A percentile compares a stretch with the other conserved stretches of the same genome.
phyloP scores from a whole-genome alignment of 345 rosid species.

The Syzygium oleosum region DNA sequence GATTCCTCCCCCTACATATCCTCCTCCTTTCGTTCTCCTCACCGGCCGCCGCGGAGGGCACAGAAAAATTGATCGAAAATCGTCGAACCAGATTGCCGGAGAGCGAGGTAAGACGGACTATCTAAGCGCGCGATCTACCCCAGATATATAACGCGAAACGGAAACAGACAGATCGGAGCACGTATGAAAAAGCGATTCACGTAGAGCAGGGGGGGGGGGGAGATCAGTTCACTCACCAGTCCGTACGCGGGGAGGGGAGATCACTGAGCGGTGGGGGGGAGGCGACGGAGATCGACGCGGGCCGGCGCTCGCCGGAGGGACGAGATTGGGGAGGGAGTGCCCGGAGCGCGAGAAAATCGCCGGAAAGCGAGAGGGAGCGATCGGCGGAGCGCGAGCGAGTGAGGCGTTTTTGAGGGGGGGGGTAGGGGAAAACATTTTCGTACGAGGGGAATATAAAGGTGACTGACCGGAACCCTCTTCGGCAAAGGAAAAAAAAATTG shows the following conservation, averaged over 20 bases:
- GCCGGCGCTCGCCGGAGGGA: not conserved
- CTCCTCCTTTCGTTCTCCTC: not conserved
- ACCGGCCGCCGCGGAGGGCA: not conserved
- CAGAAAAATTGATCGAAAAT: not conserved
- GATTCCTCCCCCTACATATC: not conserved
- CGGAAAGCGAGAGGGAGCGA: not conserved
- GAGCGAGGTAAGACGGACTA: not conserved
- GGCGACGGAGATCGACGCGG: not conserved
- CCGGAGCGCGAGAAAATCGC: not conserved
- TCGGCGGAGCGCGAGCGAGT: not conserved
- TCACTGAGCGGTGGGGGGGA: not conserved
- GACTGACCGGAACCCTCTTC: not conserved
- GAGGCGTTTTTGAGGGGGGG: not conserved
- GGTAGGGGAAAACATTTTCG: not conserved
- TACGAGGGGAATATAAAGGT: constrained; percentile 2
- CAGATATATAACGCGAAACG: not conserved
- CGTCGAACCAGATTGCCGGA: not conserved
- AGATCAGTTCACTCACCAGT: not conserved
- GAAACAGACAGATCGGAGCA: not conserved
- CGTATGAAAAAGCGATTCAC: not conserved
- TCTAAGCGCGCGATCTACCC: not conserved
- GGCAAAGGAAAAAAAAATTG: not conserved
- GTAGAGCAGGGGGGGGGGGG: not conserved
- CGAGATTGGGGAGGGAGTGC: not conserved
- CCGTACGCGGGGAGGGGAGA: not conserved